phyloP scores from a whole-genome alignment of 495 filamentous ascomycete genomes.

The Lasiosphaeris hirsuta region DNA sequence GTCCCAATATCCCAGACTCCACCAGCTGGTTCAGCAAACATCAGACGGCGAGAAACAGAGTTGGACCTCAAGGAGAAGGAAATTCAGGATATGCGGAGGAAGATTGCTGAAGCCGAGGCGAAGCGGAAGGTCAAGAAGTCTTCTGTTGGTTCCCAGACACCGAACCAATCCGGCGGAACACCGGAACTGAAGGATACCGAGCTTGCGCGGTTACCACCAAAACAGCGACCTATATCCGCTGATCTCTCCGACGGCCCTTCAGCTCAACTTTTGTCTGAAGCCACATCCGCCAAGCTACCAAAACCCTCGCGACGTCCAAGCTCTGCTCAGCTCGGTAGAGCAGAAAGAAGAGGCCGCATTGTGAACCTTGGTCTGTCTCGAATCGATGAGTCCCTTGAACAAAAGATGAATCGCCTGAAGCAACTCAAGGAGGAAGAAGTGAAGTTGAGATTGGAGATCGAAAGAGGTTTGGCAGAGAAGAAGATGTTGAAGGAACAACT shows the following conservation, averaged over 20 bases:
- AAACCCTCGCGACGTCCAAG: conserved; percentile 15
- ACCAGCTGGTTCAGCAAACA: conserved; percentile 19
- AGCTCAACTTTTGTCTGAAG: conserved; percentile 19
- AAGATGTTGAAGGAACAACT: conserved; percentile 54
- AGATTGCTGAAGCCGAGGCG: conserved; percentile 73
- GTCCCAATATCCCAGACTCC: conserved; percentile 38
- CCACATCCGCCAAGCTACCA: conserved; percentile 19
- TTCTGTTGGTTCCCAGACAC: conserved; percentile 22
- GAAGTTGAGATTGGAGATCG: conserved; percentile 56
- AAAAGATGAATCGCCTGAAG: conserved; percentile 50
- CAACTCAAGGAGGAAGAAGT: conserved; percentile 55
- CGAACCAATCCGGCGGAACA: conserved; percentile 26
- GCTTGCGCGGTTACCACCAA: conserved; percentile 1
- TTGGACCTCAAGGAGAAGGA: conserved; percentile 63
- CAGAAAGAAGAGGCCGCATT: conserved; percentile 51
- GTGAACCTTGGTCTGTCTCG: conserved; percentile 53
- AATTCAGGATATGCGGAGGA: conserved; percentile 70
- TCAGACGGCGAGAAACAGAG: conserved; percentile 41
- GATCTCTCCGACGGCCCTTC: conserved; percentile 16
- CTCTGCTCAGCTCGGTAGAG: conserved; percentile 24
- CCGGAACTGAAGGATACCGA: conserved; percentile 34
- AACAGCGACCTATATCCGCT: not conserved
- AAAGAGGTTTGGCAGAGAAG: conserved; percentile 41
- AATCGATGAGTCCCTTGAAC: conserved; percentile 54
- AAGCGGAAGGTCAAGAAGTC: conserved; percentile 46